Percentiles rank a stretch among this genome's conserved stretches.
phyloP scores from a whole-genome alignment of 805 yeast species.

The Sugiyamaella marilandica region DNA sequence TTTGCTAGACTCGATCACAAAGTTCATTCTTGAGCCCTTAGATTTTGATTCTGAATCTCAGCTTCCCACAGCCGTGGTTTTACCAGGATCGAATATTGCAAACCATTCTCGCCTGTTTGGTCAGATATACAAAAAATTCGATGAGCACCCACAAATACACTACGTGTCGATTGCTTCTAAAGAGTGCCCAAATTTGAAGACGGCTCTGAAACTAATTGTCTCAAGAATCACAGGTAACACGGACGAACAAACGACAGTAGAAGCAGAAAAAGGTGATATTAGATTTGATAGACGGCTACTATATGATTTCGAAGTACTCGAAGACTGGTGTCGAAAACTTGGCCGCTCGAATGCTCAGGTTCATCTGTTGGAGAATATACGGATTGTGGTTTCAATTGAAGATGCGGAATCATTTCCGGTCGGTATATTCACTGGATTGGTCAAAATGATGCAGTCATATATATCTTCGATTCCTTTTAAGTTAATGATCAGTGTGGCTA shows the following conservation, averaged over 20 bases:
- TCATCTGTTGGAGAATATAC: conserved; percentile 6
- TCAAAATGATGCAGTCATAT: conserved; percentile 33
- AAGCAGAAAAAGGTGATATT: conserved; percentile 15
- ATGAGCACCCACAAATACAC: conserved; percentile 13
- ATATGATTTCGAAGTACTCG: conserved; percentile 35
- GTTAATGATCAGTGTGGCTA: conserved; percentile 33
- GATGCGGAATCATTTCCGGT: conserved; percentile 38
- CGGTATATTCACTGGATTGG: conserved; percentile 27
- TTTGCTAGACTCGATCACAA: conserved; percentile 17
- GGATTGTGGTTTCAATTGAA: conserved; percentile 32
- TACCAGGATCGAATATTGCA: conserved; percentile 34
- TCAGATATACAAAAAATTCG: conserved; percentile 17
- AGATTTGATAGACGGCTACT: conserved; percentile 32
- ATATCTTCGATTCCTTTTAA: conserved; percentile 30
- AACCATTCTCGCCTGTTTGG: conserved; percentile 30
- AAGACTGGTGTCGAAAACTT: conserved; percentile 29
- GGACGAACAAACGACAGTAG: conserved; percentile 15
- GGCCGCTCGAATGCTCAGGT: conserved; percentile 3
- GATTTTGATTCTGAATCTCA: conserved; percentile 15
- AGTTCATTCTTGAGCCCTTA: conserved; percentile 16
- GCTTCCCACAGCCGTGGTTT: conserved; percentile 28
- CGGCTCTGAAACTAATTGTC: conserved; percentile 32
- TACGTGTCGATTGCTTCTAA: conserved; percentile 31
- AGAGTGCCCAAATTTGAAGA: conserved; percentile 34
- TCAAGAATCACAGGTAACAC: conserved; percentile 23